phyloP scores from a whole-genome alignment of 2,329 filamentous ascomycete species.

The Xylaria sp. region DNA sequence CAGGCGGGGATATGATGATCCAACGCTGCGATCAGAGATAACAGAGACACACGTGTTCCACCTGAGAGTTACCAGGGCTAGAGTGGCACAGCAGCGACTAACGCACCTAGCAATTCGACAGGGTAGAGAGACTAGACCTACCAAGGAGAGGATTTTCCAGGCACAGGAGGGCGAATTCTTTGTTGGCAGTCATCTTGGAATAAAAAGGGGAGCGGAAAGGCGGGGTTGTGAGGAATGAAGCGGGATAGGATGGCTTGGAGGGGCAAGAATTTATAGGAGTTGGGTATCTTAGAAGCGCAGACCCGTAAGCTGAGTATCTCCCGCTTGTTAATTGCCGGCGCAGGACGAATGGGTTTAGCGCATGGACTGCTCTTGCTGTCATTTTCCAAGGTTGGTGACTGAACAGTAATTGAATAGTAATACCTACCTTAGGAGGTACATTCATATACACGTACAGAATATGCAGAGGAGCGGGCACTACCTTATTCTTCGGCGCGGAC shows the following conservation, averaged over 20 bases:
- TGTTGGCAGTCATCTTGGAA: slow-evolving; percentile 76
- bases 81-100: slow-evolving; percentile 7
- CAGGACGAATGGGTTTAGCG: too few species aligned
- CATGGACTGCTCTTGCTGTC: too few species aligned
- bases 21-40: background rate
- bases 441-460: too few species aligned
- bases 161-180: slow-evolving; percentile 89
- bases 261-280: too few species aligned
- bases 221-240: background rate
- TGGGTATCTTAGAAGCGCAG: too few species aligned
- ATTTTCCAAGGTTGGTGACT: too few species aligned
- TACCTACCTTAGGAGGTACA: too few species aligned
- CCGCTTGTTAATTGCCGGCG: too few species aligned
- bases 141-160: slow-evolving; percentile 97
- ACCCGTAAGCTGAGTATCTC: too few species aligned
- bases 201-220: slow-evolving; percentile 10
- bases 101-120: slow-evolving; percentile 13
- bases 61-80: background rate
- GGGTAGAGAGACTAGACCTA: slow-evolving; percentile 56
- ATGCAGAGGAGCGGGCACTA: too few species aligned
- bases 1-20: background rate
- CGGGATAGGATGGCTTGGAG: slow-evolving; percentile 38
- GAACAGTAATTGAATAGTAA: too few species aligned
- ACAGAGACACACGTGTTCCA: background rate
- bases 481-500: too few species aligned